phyloP scores from a whole-genome alignment of 2,329 filamentous ascomycete species.

The Pseudohalonectria lignicola region DNA sequence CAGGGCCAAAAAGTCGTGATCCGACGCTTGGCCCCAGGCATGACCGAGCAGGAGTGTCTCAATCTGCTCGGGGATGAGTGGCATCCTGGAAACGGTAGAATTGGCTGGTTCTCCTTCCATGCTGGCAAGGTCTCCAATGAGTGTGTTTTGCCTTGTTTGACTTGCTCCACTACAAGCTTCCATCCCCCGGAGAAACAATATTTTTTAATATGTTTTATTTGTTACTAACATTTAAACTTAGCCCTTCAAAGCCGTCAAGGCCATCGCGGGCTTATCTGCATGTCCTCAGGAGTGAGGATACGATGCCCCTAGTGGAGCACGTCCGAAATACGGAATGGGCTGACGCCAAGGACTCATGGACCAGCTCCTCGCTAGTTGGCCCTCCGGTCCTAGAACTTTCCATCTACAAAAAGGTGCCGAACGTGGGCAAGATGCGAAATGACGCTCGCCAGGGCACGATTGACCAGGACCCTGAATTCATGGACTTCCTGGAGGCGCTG shows the following conservation, averaged over 20 bases:
- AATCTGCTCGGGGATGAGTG: slow-evolving; percentile 65
- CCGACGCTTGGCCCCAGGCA: slow-evolving; percentile 72
- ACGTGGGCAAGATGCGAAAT: slow-evolving; percentile 53
- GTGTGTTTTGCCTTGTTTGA: slow-evolving; percentile 35
- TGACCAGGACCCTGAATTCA: slow-evolving; percentile 92
- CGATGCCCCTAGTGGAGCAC: slow-evolving; percentile 55
- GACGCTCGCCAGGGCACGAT: slow-evolving; percentile 90
- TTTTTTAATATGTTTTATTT: too few species aligned
- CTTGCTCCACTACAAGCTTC: not conserved
- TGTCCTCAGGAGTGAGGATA: slow-evolving; percentile 58
- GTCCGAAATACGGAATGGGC: slow-evolving; percentile 63
- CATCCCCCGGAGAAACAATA: too few species aligned
- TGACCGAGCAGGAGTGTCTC: slow-evolving; percentile 72
- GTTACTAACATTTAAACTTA: slow-evolving; percentile 21
- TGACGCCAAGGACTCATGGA: slow-evolving; percentile 69
- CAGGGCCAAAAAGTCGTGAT: slow-evolving; percentile 76
- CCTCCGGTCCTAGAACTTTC: slow-evolving; percentile 75
- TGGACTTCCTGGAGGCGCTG: slow-evolving; percentile 79
- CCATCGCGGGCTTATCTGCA: slow-evolving; percentile 77
- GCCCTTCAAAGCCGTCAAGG: slow-evolving; percentile 73
- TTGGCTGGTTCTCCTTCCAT: slow-evolving; percentile 69
- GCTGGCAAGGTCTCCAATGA: slow-evolving; percentile 69
- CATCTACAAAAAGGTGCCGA: slow-evolving; percentile 73
- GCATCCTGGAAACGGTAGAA: slow-evolving; percentile 67
- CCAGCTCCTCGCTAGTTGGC: slow-evolving; percentile 61